Percentiles rank a stretch among this genome's conserved stretches.
Conservation (phyloP, 345 rosid genomes). For the Dipteronia sinensis region DNA sequence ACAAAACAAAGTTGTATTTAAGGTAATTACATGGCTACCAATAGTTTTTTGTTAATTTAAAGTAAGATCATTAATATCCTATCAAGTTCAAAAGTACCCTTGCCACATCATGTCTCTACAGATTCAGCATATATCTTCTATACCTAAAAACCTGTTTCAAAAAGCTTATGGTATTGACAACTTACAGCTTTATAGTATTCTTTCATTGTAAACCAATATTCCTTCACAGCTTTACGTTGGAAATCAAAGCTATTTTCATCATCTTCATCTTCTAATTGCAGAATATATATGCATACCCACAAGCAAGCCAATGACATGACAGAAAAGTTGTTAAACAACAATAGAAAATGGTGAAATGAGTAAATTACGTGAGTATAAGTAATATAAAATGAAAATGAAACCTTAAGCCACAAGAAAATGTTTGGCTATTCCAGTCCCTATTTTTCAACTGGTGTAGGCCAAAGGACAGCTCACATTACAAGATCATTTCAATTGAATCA, state of each 20-base stretch:
- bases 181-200: slow-evolving; percentile 71
- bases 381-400: background rate
- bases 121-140: no score
- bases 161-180: slow-evolving; percentile 1
- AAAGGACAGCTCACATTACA: background rate
- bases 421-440: background rate
- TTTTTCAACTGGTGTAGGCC: background rate
- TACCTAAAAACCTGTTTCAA: no score
- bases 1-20: background rate
- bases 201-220: slow-evolving; percentile 55
- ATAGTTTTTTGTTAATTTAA: background rate
- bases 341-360: background rate
- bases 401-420: background rate
- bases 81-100: background rate
- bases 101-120: background rate
- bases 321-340: background rate
- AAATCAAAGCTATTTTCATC: slow-evolving; percentile 48
- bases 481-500: background rate
- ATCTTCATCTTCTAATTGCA: slow-evolving; percentile 35
- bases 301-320: slow-evolving; percentile 15
- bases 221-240: slow-evolving; percentile 59
- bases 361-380: background rate
- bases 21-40: background rate
- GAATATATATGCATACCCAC: slow-evolving; percentile 18
- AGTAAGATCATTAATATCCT: background rate